Evolutionary conservation across 331 rosid species (phyloP), one percentile per base, ranked within the genome.

Genomic region (Acacia pycnantha): DNA sequence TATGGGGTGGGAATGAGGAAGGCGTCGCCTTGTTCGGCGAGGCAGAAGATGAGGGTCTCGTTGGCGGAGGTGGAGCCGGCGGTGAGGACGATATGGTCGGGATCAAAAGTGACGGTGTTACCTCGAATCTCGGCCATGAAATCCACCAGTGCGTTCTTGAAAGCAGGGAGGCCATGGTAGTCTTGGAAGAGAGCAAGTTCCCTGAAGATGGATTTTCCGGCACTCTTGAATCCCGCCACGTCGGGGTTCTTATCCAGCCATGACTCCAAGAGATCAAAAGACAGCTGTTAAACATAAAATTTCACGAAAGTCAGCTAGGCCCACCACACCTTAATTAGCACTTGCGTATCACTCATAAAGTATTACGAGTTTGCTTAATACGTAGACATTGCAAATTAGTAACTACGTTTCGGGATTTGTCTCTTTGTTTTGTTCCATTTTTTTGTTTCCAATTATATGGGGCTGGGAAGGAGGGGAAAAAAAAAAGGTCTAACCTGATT

Each of bases 11-110:
- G 99, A 27, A 96, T 91, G 75, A 96, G 99, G 61, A 96, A 82
- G 58, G 99, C 97, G 0, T 96, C 98, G 68, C 97, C 94, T 58
- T 85, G 73, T 12, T 91, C 91, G 0, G 93, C 99, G 2, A 96
- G 95, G 86, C 99, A 96, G 81, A 96, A 96, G 80, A 92, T 92
- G 58, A 96, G 89, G 8, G 99, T 92, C 79, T 96, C 99, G 40
- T 96, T 96, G 3, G 99, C 99, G 0, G 99, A 96, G 3, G 99
- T 96, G 33, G 99, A 84, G 18, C 99, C 99, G 7, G 99, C 99
- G 1, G 97, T 84, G 86, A 96, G 98, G 24, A 96, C 98, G 4
- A 96, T 71, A 82, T 90, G 89, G 85, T 84, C 71, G 74, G 99
- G 93, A n/a, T 94, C 90, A 54, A 96, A 96, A 31, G 86, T 85